Percentiles rank a stretch among this genome's conserved stretches.
Evolutionary conservation across 805 yeast species (phyloP).

Genomic region (Tetrapisispora nanseiensis): DNA sequence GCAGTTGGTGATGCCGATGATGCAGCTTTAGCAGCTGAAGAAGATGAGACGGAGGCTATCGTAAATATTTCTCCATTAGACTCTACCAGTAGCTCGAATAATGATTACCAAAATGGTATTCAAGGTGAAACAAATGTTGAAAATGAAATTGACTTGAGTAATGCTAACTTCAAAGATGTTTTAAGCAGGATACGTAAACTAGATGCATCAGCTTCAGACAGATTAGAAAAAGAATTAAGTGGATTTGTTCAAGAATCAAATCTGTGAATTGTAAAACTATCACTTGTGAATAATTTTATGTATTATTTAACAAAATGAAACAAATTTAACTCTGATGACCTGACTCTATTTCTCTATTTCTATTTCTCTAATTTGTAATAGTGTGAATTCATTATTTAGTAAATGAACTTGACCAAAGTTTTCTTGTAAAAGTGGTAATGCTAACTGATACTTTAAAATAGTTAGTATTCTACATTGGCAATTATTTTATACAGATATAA

Average conservation of each 20-base stretch:
- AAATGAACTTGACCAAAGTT: no score
- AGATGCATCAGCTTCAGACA: constrained; percentile 19
- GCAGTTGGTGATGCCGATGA: constrained; percentile 28
- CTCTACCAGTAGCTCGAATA: constrained; percentile 14
- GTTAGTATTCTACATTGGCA: no score
- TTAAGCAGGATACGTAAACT: constrained; percentile 18
- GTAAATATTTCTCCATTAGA: constrained; percentile 16
- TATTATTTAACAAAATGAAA: no score
- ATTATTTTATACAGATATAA: no score
- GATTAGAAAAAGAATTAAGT: constrained; percentile 12
- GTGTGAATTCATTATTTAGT: no score
- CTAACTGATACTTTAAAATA: not conserved
- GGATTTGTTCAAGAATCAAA: constrained; percentile 23
- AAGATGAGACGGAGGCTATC: constrained; percentile 23
- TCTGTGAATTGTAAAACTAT: constrained; percentile 4
- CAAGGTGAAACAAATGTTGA: constrained; percentile 11
- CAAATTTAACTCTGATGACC: no score
- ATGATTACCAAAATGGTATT: constrained; percentile 14
- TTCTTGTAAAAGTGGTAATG: not conserved
- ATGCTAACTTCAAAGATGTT: constrained; percentile 25
- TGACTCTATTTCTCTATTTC: no score
- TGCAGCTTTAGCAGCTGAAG: constrained; percentile 25
- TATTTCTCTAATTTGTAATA: no score
- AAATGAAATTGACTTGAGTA: constrained; percentile 15
- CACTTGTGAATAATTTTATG: not conserved